Percentiles rank a stretch among this genome's conserved stretches.
Evolutionary conservation across 2,329 filamentous ascomycete species (phyloP).

Genomic region (Alternaria arborescens): DNA sequence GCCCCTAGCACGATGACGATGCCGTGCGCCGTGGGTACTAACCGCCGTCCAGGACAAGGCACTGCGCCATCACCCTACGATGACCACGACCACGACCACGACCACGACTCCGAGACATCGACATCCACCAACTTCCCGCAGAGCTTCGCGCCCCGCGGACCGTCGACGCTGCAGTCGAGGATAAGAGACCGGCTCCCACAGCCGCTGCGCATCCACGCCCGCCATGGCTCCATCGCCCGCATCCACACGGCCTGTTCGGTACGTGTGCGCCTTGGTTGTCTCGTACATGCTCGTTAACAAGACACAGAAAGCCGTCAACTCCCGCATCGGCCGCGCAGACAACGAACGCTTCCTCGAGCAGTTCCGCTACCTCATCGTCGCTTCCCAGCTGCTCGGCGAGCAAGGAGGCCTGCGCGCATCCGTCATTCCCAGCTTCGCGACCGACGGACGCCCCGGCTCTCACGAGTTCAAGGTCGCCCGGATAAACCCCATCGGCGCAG

Average conservation of each 20-base stretch:
- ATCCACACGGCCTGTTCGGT: slow-evolving; percentile 52
- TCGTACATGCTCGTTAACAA: slow-evolving; percentile 20
- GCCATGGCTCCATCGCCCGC: slow-evolving; percentile 50
- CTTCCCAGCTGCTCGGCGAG: slow-evolving; percentile 84
- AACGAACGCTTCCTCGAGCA: slow-evolving; percentile 88
- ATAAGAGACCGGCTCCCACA: slow-evolving; percentile 60
- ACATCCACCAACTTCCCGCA: slow-evolving; percentile 19
- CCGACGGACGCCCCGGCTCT: slow-evolving; percentile 33
- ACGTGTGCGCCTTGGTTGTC: slow-evolving; percentile 3
- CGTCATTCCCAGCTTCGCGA: slow-evolving; percentile 37
- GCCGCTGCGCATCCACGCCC: slow-evolving; percentile 53
- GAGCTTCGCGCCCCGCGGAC: slow-evolving; percentile 61
- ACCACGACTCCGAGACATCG: slow-evolving; percentile 18
- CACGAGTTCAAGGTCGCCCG: slow-evolving; percentile 53
- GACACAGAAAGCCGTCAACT: slow-evolving; percentile 72
- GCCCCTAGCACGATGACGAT: background rate
- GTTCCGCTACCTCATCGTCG: slow-evolving; percentile 92
- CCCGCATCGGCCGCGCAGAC: slow-evolving; percentile 76
- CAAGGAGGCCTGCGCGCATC: slow-evolving; percentile 52
- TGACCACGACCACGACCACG: slow-evolving; percentile 15
- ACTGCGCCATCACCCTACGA: slow-evolving; percentile 37
- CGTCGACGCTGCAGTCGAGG: slow-evolving; percentile 58
- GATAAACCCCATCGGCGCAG: slow-evolving; percentile 70
- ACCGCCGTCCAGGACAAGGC: slow-evolving; percentile 45
- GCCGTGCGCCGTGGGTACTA: slow-evolving; percentile 23